Percentiles rank a stretch among this genome's conserved stretches.
These are phyloP conservation scores for Termitomyces eurrhizus DNA, from an alignment of 768 basidiomycete species.

Conservation along the genomic window DNA sequence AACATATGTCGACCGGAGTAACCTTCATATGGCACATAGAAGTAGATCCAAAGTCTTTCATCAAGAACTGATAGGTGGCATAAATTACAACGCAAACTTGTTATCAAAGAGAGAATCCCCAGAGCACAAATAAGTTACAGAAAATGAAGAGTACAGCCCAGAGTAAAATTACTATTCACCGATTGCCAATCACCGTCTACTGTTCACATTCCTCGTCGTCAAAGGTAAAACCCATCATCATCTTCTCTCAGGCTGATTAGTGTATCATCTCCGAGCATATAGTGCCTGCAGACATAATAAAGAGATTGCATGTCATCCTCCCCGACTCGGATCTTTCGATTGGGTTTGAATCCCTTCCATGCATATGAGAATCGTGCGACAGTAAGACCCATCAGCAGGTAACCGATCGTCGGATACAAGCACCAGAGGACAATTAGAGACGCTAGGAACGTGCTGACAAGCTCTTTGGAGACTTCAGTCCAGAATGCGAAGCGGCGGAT, in stretches of 20 bases:
- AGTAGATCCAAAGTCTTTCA: neutral
- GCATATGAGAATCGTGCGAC: constrained; percentile 25
- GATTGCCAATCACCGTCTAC: neutral
- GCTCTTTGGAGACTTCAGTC: constrained; percentile 34
- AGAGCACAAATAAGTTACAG: neutral
- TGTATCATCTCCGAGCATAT: constrained; percentile 3
- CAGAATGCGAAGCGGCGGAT: constrained; percentile 40
- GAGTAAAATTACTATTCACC: neutral
- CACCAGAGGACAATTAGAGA: constrained; percentile 26
- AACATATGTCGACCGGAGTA: no score
- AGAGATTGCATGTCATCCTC: constrained; percentile 37
- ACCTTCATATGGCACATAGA: neutral
- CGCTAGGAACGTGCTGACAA: constrained; percentile 32
- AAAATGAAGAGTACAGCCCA: neutral
- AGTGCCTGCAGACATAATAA: constrained; percentile 22
- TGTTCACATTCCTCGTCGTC: neutral
- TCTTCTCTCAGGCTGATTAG: constrained; percentile 13
- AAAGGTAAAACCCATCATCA: constrained; percentile 10
- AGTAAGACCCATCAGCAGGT: constrained; percentile 21
- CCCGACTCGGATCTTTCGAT: constrained; percentile 33
- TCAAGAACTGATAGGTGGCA: neutral
- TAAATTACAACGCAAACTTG: neutral
- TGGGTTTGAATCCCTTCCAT: constrained; percentile 35
- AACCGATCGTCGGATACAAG: constrained; percentile 22
- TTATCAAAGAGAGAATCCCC: neutral